Conservation (phyloP, 768 basidiomycete species). For the Termitomyces sp. region DNA sequence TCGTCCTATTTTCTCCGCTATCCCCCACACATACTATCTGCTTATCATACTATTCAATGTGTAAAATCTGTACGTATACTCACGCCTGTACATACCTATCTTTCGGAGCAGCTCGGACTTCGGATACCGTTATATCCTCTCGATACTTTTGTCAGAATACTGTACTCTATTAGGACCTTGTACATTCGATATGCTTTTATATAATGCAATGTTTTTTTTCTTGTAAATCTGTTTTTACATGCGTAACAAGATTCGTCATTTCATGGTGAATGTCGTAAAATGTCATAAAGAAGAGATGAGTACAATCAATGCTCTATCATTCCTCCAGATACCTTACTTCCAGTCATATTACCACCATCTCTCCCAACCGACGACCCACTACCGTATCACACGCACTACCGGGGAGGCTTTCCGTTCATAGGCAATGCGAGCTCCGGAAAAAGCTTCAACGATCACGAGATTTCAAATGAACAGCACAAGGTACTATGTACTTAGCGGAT, state of each 20-base stretch:
- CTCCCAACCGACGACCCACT: neutral
- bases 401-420: conserved; percentile 1
- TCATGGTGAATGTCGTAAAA: neutral
- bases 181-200: too few species aligned
- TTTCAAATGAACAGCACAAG: conserved; percentile 74
- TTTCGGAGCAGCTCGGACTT: neutral
- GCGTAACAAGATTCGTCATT: neutral
- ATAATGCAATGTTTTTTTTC: neutral
- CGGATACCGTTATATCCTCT: too few species aligned
- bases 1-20: neutral
- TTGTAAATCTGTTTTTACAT: neutral
- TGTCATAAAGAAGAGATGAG: too few species aligned
- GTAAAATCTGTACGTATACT: neutral
- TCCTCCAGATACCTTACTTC: neutral
- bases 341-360: neutral
- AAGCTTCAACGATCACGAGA: conserved; percentile 57
- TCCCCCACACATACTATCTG: neutral
- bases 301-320: neutral
- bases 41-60: too few species aligned
- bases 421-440: conserved; percentile 68
- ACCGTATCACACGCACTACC: neutral
- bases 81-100: neutral
- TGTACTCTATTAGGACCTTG: neutral
- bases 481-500: conserved; percentile 65
- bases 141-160: neutral